Percentiles rank a stretch among this genome's conserved stretches.
Evolutionary conservation across 2,329 filamentous ascomycete genomes (phyloP).

Genomic region (Neonectria neomacrospora): DNA sequence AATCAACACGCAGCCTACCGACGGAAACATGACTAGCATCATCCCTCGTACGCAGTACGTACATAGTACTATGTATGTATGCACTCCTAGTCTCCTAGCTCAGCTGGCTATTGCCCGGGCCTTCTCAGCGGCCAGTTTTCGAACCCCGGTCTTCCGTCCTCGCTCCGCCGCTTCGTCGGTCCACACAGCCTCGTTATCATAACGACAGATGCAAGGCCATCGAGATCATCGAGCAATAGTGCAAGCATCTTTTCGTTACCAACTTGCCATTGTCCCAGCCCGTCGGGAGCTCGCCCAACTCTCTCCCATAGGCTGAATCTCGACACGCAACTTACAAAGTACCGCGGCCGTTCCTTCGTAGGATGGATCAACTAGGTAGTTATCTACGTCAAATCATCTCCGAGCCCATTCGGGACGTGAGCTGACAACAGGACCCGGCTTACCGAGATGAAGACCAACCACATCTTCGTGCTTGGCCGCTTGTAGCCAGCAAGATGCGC

Average conservation of each 20-base stretch:
- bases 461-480: conserved; percentile 7
- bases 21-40: conserved; percentile 20
- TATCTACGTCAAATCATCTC: conserved; percentile 8
- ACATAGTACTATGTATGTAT: no score
- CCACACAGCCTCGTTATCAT: conserved; percentile 26
- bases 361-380: no score
- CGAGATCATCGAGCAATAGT: conserved; percentile 22
- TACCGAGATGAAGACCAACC: conserved; percentile 22
- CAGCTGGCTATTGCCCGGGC: conserved; percentile 8
- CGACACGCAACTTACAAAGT: neutral
- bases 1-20: conserved; percentile 11
- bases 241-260: conserved; percentile 10
- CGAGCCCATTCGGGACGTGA: conserved; percentile 1
- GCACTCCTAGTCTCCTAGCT: no score
- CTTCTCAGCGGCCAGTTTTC: conserved; percentile 7
- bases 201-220: conserved; percentile 27
- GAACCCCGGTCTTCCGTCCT: conserved; percentile 6
- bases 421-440: conserved; percentile 7
- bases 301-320: neutral
- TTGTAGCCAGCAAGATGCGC: conserved; percentile 16
- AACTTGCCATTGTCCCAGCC: conserved; percentile 13
- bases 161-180: conserved; percentile 9
- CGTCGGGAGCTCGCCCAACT: conserved; percentile 11
- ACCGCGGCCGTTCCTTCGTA: neutral
- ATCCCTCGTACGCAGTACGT: neutral